Conservation (phyloP, 768 basidiomycete species). For the Coprinopsis strossmayeri region DNA sequence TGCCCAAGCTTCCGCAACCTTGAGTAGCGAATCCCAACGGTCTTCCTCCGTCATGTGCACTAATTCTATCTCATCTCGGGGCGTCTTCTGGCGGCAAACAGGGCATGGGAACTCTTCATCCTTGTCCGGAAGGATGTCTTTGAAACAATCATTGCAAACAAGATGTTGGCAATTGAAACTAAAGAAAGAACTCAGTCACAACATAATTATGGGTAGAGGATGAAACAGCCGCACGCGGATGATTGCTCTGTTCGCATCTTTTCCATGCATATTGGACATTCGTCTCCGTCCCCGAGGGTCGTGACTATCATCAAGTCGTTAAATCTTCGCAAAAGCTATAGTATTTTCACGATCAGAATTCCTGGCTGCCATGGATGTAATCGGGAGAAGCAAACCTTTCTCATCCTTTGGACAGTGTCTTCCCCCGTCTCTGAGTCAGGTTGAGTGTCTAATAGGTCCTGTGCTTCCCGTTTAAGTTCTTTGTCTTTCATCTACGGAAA, state of each 20-base stretch:
- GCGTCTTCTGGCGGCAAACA: slow-evolving; percentile 23
- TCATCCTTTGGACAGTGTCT: slow-evolving; percentile 31
- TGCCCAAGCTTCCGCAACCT: slow-evolving; percentile 32
- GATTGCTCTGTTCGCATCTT: slow-evolving; percentile 24
- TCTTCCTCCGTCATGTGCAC: slow-evolving; percentile 31
- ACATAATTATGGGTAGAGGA: neutral
- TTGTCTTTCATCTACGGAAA: slow-evolving; percentile 16
- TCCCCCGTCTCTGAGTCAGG: slow-evolving; percentile 19
- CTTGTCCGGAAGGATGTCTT: slow-evolving; percentile 20
- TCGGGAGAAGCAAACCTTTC: slow-evolving; percentile 26
- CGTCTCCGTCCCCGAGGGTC: slow-evolving; percentile 30
- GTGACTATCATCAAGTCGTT: slow-evolving; percentile 29
- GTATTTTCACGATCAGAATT: no score
- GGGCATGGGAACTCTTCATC: slow-evolving; percentile 30
- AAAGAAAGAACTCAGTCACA: neutral
- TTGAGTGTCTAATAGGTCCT: slow-evolving; percentile 25
- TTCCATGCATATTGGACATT: slow-evolving; percentile 34
- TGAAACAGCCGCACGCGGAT: slow-evolving; percentile 23
- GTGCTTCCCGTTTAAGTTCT: slow-evolving; percentile 30
- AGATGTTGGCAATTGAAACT: slow-evolving; percentile 40
- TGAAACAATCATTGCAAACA: slow-evolving; percentile 32
- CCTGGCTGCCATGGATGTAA: no score
- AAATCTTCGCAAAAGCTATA: slow-evolving; percentile 34
- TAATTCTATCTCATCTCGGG: slow-evolving; percentile 26
- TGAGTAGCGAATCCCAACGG: slow-evolving; percentile 38